These are phyloP conservation scores for Alternaria sp. DNA, from an alignment of 2,329 filamentous ascomycete genomes.

Conservation along the genomic window DNA sequence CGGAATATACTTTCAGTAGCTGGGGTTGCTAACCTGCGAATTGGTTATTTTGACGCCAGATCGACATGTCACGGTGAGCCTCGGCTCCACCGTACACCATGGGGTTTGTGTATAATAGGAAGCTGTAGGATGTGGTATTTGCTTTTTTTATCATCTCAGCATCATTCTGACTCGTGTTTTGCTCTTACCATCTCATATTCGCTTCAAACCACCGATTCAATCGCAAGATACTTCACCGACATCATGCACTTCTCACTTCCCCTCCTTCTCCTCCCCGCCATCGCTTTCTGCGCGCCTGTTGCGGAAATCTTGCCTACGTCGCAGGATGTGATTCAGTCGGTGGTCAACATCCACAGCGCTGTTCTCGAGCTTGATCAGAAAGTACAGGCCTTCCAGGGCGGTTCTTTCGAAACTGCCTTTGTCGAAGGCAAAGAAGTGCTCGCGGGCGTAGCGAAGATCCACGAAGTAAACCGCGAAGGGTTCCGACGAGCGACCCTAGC, in stretches of 20 bases:
- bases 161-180: neutral
- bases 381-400: conserved; percentile 9
- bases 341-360: conserved; percentile 22
- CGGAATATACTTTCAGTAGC: neutral
- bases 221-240: neutral
- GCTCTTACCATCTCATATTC: neutral
- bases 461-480: conserved; percentile 23
- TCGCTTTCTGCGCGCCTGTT: neutral
- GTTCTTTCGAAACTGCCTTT: conserved; percentile 8
- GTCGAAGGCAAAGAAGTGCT: conserved; percentile 21
- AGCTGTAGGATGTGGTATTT: neutral
- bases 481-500: conserved; percentile 18
- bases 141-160: neutral
- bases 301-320: neutral
- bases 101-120: neutral
- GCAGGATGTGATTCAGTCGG: conserved; percentile 6
- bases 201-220: neutral
- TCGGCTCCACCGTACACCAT: neutral
- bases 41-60: neutral
- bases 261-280: neutral
- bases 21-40: neutral
- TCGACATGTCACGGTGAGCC: neutral
- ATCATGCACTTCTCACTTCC: neutral
- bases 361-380: conserved; percentile 18
- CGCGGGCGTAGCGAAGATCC: conserved; percentile 22